A percentile compares a stretch with the other conserved stretches of the same genome.
Evolutionary conservation across 2,329 filamentous ascomycete species (phyloP).

Genomic region (Verticillium klebahnii): DNA sequence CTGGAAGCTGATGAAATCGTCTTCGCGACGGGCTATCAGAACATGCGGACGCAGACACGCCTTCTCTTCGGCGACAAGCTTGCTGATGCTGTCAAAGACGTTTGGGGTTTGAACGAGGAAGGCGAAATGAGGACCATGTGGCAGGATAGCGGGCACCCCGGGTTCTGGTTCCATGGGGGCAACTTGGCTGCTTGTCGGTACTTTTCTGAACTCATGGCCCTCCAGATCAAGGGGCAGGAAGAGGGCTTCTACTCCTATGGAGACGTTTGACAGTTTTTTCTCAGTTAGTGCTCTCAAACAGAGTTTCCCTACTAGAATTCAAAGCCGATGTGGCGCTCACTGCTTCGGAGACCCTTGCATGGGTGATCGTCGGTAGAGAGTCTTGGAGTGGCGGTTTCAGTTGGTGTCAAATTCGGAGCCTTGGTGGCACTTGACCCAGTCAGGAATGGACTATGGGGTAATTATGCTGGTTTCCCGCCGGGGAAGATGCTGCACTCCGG

Average conservation of each 20-base stretch:
- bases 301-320: too few relatives aligned
- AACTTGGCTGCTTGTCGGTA: conserved; percentile 27
- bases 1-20: conserved; percentile 36
- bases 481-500: too few relatives aligned
- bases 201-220: conserved; percentile 26
- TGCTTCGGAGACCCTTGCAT: too few relatives aligned
- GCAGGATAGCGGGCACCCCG: conserved; percentile 25
- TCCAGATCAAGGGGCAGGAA: conserved; percentile 17
- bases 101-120: conserved; percentile 44
- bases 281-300: too few relatives aligned
- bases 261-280: neutral
- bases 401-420: too few relatives aligned
- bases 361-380: too few relatives aligned
- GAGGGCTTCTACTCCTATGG: conserved; percentile 7
- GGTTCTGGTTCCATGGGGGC: conserved; percentile 32
- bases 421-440: too few relatives aligned
- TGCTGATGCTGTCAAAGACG: conserved; percentile 38
- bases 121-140: conserved; percentile 35
- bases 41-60: conserved; percentile 45
- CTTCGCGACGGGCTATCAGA: conserved; percentile 43
- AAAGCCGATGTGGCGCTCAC: too few relatives aligned
- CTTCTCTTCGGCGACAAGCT: conserved; percentile 44
- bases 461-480: too few relatives aligned
- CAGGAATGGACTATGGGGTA: too few relatives aligned
- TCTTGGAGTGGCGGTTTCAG: too few relatives aligned